These are phyloP conservation scores for Populus hybrid DNA, from an alignment of 441 rosid genomes.

Conservation along the genomic window DNA sequence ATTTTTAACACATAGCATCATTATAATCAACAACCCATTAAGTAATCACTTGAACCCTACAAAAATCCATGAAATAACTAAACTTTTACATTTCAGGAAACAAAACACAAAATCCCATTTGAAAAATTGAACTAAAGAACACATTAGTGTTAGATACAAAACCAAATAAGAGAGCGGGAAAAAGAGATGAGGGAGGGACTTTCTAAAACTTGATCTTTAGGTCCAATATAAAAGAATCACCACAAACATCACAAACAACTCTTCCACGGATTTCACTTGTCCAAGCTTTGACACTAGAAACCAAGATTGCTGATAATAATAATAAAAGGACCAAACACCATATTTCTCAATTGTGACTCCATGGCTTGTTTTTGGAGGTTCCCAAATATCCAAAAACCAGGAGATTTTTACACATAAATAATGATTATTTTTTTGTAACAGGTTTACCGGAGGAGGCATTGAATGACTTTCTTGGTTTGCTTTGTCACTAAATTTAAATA, in stretches of 20 bases:
- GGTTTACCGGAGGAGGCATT: too few relatives aligned
- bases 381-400: too few relatives aligned
- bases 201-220: constrained; percentile 43
- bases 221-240: constrained; percentile 72
- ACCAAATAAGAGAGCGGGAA: not conserved
- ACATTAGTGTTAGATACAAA: too few relatives aligned
- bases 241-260: constrained; percentile 53
- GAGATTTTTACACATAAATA: too few relatives aligned
- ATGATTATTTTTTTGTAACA: too few relatives aligned
- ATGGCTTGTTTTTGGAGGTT: too few relatives aligned
- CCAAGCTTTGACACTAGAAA: constrained; percentile 59
- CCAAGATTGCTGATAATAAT: constrained; percentile 10
- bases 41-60: not conserved
- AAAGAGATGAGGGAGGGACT: too few relatives aligned
- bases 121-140: not conserved
- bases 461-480: too few relatives aligned
- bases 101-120: not conserved
- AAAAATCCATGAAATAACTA: not conserved
- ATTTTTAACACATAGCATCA: not conserved
- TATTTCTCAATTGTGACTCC: not conserved
- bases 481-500: too few relatives aligned
- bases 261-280: constrained; percentile 89
- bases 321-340: not conserved
- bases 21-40: not conserved
- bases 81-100: not conserved